Conservation (phyloP, 2,329 filamentous ascomycete genomes). For the Sclerotinia glacialis region DNA sequence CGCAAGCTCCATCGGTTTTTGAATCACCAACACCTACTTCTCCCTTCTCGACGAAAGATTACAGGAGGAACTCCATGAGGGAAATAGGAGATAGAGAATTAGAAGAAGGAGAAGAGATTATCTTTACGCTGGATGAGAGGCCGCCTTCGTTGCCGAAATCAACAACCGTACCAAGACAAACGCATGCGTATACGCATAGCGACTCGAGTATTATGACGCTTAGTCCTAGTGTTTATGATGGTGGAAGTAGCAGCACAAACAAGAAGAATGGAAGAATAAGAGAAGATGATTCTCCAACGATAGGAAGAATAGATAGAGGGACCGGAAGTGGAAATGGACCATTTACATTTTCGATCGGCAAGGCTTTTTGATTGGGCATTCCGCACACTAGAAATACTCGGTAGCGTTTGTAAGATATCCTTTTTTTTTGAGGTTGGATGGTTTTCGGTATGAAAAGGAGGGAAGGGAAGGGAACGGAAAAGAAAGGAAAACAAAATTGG, state of each 20-base stretch:
- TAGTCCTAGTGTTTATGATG: conserved; percentile 16
- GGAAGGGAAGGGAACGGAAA: not conserved
- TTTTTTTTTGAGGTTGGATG: not conserved
- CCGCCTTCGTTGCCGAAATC: not conserved
- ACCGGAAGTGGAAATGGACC: not conserved
- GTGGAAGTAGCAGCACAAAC: not conserved
- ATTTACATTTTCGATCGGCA: conserved; percentile 7
- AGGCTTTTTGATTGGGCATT: conserved; percentile 17
- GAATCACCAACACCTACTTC: not conserved
- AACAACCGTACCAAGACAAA: not conserved
- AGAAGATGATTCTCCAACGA: not conserved
- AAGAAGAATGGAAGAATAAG: not conserved
- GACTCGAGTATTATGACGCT: conserved; percentile 3
- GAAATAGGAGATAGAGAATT: not conserved
- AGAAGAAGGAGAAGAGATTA: conserved; percentile 5
- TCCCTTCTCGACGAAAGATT: not conserved
- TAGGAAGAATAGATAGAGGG: not conserved
- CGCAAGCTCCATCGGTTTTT: not conserved
- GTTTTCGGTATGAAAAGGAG: not conserved
- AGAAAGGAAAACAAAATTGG: no score
- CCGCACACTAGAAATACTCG: not conserved
- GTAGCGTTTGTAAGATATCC: not conserved
- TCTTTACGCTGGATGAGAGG: conserved; percentile 3
- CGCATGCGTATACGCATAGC: not conserved
- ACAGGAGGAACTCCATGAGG: not conserved